Percentiles rank a stretch among this genome's conserved stretches.
Evolutionary conservation across 2,329 filamentous ascomycete genomes (phyloP).

Genomic region (Trichoderma citrinoviride): DNA sequence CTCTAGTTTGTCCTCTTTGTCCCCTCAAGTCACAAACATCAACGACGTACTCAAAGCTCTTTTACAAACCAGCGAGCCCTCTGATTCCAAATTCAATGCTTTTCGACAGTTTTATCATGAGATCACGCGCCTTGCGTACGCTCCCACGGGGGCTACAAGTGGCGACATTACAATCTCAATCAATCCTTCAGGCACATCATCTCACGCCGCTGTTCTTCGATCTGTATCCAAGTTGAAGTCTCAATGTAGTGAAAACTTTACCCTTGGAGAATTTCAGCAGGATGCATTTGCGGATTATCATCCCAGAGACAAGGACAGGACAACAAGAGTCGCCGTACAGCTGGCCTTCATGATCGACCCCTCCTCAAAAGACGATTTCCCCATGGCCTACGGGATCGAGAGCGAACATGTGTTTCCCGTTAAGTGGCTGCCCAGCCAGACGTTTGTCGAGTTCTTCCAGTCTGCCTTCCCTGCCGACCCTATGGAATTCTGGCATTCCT

Average conservation of each 20-base stretch:
- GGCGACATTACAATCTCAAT: background rate
- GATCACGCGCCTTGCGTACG: background rate
- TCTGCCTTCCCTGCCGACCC: no score
- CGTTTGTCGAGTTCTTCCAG: background rate
- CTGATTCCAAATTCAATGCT: background rate
- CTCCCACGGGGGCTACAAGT: no score
- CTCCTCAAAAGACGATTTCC: background rate
- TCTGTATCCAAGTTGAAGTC: background rate
- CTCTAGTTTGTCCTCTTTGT: no score
- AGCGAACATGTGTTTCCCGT: background rate
- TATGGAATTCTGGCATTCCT: background rate
- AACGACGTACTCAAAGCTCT: background rate
- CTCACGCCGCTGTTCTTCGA: background rate
- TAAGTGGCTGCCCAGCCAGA: background rate
- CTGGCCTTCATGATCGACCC: background rate
- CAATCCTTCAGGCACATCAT: background rate
- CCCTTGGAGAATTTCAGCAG: background rate
- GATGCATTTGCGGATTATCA: background rate
- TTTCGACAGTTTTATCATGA: background rate
- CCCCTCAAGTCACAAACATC: background rate
- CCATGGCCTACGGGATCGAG: background rate
- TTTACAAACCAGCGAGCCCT: background rate
- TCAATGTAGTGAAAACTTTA: background rate
- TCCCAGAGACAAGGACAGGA: background rate
- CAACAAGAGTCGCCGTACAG: background rate